Conservation (phyloP, 2,329 filamentous ascomycete species). For the Trichoderma polysporum region DNA sequence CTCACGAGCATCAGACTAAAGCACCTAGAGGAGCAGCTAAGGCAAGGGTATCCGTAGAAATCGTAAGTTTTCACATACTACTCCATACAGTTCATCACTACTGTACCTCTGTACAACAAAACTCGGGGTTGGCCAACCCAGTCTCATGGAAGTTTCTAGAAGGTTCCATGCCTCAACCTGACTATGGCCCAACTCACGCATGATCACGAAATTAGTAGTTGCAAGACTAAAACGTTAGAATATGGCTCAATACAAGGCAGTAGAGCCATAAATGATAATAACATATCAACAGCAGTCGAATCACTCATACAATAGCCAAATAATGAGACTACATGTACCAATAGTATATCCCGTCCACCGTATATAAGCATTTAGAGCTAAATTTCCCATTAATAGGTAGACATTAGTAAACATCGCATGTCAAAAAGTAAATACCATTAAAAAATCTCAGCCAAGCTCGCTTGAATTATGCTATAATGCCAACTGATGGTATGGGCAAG, state of each 20-base stretch:
- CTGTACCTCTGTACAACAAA: neutral
- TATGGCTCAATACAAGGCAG: neutral
- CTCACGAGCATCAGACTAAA: neutral
- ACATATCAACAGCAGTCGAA: neutral
- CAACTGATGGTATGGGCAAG: neutral
- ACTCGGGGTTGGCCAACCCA: neutral
- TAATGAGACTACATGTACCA: neutral
- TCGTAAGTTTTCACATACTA: neutral
- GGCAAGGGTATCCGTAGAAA: neutral
- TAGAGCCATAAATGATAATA: neutral
- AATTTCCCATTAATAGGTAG: neutral
- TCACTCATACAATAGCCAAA: neutral
- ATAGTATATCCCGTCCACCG: neutral
- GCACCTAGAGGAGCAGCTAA: neutral
- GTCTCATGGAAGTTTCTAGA: slow-evolving; percentile 34
- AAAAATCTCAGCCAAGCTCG: neutral
- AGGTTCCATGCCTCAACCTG: slow-evolving; percentile 28
- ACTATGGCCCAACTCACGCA: neutral
- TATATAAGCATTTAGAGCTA: neutral
- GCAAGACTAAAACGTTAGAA: no score
- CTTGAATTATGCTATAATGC: neutral
- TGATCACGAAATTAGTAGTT: neutral
- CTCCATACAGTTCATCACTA: neutral
- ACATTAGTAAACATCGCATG: neutral
- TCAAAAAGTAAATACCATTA: neutral